Evolutionary conservation across 208 protist species (phyloP).

Genomic region (Wallacemonas sp.): DNA sequence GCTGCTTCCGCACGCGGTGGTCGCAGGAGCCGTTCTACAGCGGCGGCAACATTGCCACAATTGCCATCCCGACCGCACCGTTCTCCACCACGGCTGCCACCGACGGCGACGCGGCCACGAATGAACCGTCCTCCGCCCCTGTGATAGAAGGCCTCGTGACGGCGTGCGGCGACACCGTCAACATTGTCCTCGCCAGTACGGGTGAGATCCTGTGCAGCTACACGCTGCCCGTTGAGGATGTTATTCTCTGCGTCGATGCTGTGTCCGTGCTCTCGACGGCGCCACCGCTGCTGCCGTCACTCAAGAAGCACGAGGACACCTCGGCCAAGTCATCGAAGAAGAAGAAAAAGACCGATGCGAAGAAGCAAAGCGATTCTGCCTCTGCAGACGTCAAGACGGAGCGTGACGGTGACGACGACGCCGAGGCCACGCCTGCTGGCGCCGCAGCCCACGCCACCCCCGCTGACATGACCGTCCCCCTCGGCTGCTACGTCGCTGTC

Average conservation of each 20-base stretch:
- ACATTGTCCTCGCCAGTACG: conserved; percentile 56
- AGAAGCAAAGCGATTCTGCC: background rate
- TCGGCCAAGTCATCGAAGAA: conserved; percentile 7
- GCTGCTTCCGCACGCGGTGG: conserved; percentile 86
- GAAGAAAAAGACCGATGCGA: conserved; percentile 11
- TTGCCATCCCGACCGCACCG: conserved; percentile 33
- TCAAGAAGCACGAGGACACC: conserved; percentile 6
- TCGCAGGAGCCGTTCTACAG: conserved; percentile 86
- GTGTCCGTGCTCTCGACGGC: conserved; percentile 43
- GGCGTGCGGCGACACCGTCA: conserved; percentile 83
- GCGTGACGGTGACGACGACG: background rate
- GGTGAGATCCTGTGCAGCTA: conserved; percentile 73
- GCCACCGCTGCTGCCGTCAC: background rate
- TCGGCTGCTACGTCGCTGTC: conserved; percentile 78
- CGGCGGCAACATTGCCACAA: conserved; percentile 75
- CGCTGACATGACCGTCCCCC: conserved; percentile 31
- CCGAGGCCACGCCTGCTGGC: background rate
- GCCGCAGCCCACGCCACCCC: background rate
- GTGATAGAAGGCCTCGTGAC: conserved; percentile 56
- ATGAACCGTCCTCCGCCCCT: too few species aligned
- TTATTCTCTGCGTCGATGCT: conserved; percentile 82
- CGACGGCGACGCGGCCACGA: too few species aligned
- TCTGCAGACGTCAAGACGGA: conserved; percentile 12
- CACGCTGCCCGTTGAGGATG: conserved; percentile 78
- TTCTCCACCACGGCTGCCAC: conserved; percentile 2